Base-by-base conservation (phyloP, 2,329 filamentous ascomycete genomes). In the Chaetomium sp. region DNA sequence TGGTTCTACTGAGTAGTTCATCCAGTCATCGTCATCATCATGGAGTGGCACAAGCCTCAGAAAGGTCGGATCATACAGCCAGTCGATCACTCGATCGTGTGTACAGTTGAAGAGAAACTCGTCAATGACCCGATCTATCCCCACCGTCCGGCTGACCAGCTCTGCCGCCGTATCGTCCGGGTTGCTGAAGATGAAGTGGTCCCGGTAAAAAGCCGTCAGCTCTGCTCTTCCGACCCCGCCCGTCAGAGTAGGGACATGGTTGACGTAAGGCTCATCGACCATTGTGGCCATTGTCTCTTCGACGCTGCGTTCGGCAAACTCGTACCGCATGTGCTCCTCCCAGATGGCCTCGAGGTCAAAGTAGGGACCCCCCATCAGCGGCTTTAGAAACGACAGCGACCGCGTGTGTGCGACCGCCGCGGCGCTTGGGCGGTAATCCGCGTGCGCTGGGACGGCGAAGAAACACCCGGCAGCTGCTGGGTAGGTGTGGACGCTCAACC, bases 211-310 rank as follows among this genome's bases (percentile, higher is more conserved):
- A 5, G 80, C 77, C 0, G 87, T 86, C 9, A 93, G 78, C 1
- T 78, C 77, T 1, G 79, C 77, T 21, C 90, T 83, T 0, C 90
- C 90, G 38, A 92, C 82, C 0, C 90, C 91, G 1, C 90, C 90
- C 0, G 87, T 88, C 67, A 87, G 81, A 0, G 89, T 92, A 0
- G 90, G 88, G 1, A 92, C 81, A 72, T 93, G 89, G 72, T 93
- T 93, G 1, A 93, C 90, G 71, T 93, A 92, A 1, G 90, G 90
- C 74, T 92, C 86, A 56, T 87, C 81, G 1, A 92, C 89, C 90
- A 93, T 93, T 0, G 90, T 93, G n/a, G 81, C 82, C 90, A 93
- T 93, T 0, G 90, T 93, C 68, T 86, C 84, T 67, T 86, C 86
- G 0, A 92, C 89, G 2, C 85, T 85, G 12, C 89, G 82, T 62